phyloP scores from a whole-genome alignment of 441 rosid genomes.

The Flueggea neowawraea region DNA sequence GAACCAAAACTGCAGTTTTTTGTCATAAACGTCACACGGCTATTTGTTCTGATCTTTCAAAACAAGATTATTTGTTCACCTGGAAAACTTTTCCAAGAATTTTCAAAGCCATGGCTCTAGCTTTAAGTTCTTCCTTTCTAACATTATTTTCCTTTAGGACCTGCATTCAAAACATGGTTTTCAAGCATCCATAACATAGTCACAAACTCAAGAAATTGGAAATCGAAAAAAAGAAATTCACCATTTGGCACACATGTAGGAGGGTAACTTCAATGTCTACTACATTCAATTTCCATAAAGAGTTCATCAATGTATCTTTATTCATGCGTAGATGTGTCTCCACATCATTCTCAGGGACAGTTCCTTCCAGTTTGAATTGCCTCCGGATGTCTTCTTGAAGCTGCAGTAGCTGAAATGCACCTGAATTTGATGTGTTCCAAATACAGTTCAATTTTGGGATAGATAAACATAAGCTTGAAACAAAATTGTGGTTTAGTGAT shows the following conservation, averaged over 20 bases:
- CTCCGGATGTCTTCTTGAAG: slow-evolving; percentile 76
- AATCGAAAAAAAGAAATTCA: slow-evolving; percentile 16
- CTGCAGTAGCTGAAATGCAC: slow-evolving; percentile 83
- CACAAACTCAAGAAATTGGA: background rate
- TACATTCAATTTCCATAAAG: slow-evolving; percentile 83
- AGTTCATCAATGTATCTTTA: slow-evolving; percentile 74
- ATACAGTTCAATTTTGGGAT: background rate
- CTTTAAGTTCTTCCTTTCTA: slow-evolving; percentile 69
- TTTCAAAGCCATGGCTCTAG: slow-evolving; percentile 67
- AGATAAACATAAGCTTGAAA: background rate
- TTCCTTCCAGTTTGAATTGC: slow-evolving; percentile 60
- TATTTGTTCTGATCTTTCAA: too few relatives aligned
- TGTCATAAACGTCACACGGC: too few relatives aligned
- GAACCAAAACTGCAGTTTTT: background rate
- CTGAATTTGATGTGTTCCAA: slow-evolving; percentile 25
- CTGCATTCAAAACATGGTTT: slow-evolving; percentile 25
- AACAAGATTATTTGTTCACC: slow-evolving; percentile 30
- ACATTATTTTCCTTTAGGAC: slow-evolving; percentile 58
- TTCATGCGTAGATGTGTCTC: slow-evolving; percentile 68
- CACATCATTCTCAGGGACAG: slow-evolving; percentile 50
- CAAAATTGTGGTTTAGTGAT: background rate
- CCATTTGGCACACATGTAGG: slow-evolving; percentile 86
- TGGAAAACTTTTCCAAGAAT: slow-evolving; percentile 77
- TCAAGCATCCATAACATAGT: too few relatives aligned
- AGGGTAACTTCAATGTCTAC: slow-evolving; percentile 86